A percentile compares a stretch with the other conserved stretches of the same genome.
phyloP scores from a whole-genome alignment of 768 basidiomycete species.

The Pleurotus djamor region DNA sequence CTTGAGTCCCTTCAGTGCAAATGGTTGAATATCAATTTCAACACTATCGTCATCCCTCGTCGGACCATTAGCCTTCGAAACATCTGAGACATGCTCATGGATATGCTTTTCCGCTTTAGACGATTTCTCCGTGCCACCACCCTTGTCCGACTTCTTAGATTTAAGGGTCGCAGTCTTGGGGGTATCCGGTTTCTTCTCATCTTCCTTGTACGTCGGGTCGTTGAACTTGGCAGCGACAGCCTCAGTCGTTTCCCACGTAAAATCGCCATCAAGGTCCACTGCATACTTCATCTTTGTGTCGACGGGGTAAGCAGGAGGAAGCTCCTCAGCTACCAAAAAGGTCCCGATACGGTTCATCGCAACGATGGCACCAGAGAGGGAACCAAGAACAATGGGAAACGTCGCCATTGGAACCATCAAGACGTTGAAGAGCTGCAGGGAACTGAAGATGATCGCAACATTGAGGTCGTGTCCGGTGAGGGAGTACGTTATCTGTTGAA shows the following conservation, averaged over 20 bases:
- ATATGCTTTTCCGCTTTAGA: constrained; percentile 9
- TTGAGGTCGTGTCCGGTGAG: constrained; percentile 39
- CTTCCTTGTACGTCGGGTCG: constrained; percentile 14
- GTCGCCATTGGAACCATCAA: constrained; percentile 34
- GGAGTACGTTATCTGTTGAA: constrained; percentile 37
- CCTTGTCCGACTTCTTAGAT: not conserved
- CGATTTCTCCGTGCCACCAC: constrained; percentile 11
- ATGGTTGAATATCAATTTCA: constrained; percentile 19
- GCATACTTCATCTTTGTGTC: constrained; percentile 22
- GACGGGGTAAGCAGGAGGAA: constrained; percentile 23
- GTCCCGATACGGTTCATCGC: constrained; percentile 28
- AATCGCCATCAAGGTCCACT: constrained; percentile 27
- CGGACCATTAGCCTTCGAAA: not conserved
- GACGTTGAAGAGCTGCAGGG: constrained; percentile 36
- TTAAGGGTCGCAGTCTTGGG: constrained; percentile 5
- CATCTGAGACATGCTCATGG: constrained; percentile 4
- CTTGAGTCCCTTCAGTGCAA: constrained; percentile 26
- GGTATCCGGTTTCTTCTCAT: constrained; percentile 4
- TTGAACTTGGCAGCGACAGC: constrained; percentile 21
- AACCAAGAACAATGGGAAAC: constrained; percentile 35
- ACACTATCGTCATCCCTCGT: constrained; percentile 9
- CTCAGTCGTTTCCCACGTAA: constrained; percentile 25
- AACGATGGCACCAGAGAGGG: constrained; percentile 27
- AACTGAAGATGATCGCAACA: constrained; percentile 41
- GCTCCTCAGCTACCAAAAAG: constrained; percentile 35